Evolutionary conservation across 2,329 filamentous ascomycete genomes (phyloP).

Genomic region (Phialemoniopsis sp.): DNA sequence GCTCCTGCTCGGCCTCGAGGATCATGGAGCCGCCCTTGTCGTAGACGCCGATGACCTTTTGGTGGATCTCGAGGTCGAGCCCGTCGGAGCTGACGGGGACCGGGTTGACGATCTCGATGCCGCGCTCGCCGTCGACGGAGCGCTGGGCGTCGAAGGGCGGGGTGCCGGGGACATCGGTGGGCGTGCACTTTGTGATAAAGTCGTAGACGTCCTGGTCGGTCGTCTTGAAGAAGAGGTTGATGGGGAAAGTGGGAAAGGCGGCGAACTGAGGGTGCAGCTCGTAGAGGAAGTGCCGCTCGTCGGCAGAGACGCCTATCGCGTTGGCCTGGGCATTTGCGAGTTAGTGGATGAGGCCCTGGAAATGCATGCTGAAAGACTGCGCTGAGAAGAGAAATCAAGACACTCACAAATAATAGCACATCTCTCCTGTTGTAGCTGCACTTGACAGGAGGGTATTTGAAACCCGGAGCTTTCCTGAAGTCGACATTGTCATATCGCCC

Average conservation of each 20-base stretch:
- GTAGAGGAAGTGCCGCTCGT: slow-evolving; percentile 38
- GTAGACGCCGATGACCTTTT: slow-evolving; percentile 36
- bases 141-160: slow-evolving; percentile 34
- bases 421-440: slow-evolving; percentile 37
- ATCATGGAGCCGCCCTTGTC: slow-evolving; percentile 40
- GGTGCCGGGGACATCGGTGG: slow-evolving; percentile 27
- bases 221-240: slow-evolving; percentile 39
- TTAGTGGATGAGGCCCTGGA: no score
- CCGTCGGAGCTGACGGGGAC: slow-evolving; percentile 29
- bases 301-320: slow-evolving; percentile 28
- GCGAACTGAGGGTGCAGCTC: slow-evolving; percentile 38
- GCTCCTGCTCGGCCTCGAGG: slow-evolving; percentile 30
- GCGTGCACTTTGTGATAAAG: slow-evolving; percentile 28
- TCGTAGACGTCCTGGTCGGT: slow-evolving; percentile 38
- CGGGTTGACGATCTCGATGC: slow-evolving; percentile 28
- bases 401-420: slow-evolving; percentile 31
- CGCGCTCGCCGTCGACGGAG: slow-evolving; percentile 35
- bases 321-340: slow-evolving; percentile 21
- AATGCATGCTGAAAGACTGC: no score
- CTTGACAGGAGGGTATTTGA: slow-evolving; percentile 29
- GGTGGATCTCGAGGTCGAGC: slow-evolving; percentile 30
- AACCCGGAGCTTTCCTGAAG: slow-evolving; percentile 30
- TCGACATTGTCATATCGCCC: slow-evolving; percentile 36
- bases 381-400: no score
- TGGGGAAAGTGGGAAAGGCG: slow-evolving; percentile 40